These are phyloP conservation scores for Phytophthora sp. DNA, from an alignment of 352 stramenopile species.

Conservation along the genomic window DNA sequence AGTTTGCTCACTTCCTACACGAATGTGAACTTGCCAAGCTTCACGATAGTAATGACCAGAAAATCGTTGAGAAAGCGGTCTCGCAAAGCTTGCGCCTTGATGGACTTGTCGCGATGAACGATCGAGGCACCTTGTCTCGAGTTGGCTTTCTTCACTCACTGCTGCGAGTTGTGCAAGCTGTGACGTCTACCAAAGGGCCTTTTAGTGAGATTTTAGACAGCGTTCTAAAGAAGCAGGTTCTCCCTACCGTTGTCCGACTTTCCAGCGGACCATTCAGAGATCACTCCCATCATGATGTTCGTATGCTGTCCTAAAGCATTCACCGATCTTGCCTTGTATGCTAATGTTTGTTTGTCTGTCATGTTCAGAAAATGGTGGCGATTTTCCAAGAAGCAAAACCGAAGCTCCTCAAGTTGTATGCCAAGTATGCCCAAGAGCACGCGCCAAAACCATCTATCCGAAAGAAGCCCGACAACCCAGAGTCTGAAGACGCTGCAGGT, in stretches of 20 bases:
- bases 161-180: slow-evolving; percentile 43
- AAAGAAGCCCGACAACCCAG: slow-evolving; percentile 17
- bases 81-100: slow-evolving; percentile 43
- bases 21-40: slow-evolving; percentile 58
- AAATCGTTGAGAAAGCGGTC: slow-evolving; percentile 35
- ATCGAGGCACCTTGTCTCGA: slow-evolving; percentile 61
- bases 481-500: slow-evolving; percentile 17
- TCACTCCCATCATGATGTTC: slow-evolving; percentile 75
- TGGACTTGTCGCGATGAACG: slow-evolving; percentile 51
- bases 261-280: slow-evolving; percentile 78
- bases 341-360: slow-evolving; percentile 1
- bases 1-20: slow-evolving; percentile 80
- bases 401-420: slow-evolving; percentile 77
- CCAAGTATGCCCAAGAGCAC: slow-evolving; percentile 63
- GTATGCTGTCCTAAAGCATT: no score
- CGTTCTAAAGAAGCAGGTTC: slow-evolving; percentile 46
- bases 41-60: slow-evolving; percentile 53
- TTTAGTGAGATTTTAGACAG: slow-evolving; percentile 48
- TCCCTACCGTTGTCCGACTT: slow-evolving; percentile 58
- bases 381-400: slow-evolving; percentile 75
- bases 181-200: slow-evolving; percentile 3
- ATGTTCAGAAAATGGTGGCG: slow-evolving; percentile 62
- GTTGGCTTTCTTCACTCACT: slow-evolving; percentile 77
- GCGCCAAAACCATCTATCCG: slow-evolving; percentile 3
- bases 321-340: no score